Conservation (phyloP, 129 eudicot species). For the Scalesia atractyloides region DNA sequence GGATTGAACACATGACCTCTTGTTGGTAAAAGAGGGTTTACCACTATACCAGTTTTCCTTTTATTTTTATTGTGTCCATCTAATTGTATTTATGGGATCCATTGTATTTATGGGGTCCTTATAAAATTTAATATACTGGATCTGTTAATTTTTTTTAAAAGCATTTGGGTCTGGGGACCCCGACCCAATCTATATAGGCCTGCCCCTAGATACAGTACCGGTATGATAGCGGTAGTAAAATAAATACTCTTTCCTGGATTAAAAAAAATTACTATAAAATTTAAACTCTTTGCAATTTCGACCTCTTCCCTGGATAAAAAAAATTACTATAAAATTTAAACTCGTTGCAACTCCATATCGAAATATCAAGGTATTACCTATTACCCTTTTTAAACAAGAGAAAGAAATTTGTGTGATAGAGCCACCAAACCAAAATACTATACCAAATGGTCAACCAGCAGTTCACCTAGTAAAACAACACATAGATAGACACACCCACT, state of each 20-base stretch:
- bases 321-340: neutral
- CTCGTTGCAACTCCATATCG: neutral
- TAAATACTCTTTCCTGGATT: neutral
- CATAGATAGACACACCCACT: conserved; percentile 18
- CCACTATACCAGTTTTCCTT: too few relatives aligned
- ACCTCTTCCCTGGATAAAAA: neutral
- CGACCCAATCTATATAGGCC: too few relatives aligned
- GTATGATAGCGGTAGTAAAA: too few relatives aligned
- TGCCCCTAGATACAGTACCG: too few relatives aligned
- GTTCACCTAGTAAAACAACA: conserved; percentile 56
- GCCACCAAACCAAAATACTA: conserved; percentile 38
- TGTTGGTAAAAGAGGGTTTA: too few relatives aligned
- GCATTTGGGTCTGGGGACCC: too few relatives aligned
- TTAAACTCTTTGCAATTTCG: neutral
- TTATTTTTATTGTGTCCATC: too few relatives aligned
- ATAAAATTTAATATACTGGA: too few relatives aligned
- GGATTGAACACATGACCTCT: too few relatives aligned
- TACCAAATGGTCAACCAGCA: conserved; percentile 59
- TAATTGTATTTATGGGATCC: too few relatives aligned
- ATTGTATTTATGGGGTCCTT: too few relatives aligned
- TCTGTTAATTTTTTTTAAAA: too few relatives aligned
- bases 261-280: neutral
- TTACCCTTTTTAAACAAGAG: neutral
- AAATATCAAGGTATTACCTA: neutral
- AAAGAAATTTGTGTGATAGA: conserved; percentile 18